phyloP scores from a whole-genome alignment of 192 early-diverging fungal species.

The Coemansia sp. region DNA sequence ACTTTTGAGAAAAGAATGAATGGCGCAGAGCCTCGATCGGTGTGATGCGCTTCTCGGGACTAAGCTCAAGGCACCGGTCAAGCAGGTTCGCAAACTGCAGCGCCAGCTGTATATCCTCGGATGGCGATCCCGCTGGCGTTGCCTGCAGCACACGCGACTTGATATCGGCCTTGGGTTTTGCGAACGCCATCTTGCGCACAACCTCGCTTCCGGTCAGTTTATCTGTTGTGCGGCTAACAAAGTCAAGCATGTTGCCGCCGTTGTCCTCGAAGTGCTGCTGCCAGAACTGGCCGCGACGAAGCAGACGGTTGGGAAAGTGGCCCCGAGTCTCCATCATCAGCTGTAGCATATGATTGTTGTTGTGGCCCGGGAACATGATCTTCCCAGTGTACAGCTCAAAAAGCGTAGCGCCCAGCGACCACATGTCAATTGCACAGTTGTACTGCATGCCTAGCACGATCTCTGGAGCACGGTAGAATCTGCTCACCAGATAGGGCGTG shows the following conservation, averaged over 20 bases:
- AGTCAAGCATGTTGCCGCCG: constrained; percentile 44
- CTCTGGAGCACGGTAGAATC: constrained; percentile 97
- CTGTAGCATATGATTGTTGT: constrained; percentile 96
- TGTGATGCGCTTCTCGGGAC: constrained; percentile 87
- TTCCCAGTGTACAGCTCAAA: constrained; percentile 96
- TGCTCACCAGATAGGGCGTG: constrained; percentile 92
- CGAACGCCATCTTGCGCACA: constrained; percentile 63
- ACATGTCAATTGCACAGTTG: constrained; percentile 88
- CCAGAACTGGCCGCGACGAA: constrained; percentile 81
- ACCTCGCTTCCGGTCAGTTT: constrained; percentile 70
- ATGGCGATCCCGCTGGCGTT: constrained; percentile 42
- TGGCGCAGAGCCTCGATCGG: constrained; percentile 85
- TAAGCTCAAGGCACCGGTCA: constrained; percentile 79
- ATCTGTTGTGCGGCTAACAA: constrained; percentile 45
- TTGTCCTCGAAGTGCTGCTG: constrained; percentile 87
- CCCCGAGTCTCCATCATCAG: constrained; percentile 95
- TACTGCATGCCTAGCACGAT: constrained; percentile 91
- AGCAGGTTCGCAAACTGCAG: constrained; percentile 79
- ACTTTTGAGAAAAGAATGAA: constrained; percentile 67
- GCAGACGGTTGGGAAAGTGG: constrained; percentile 78
- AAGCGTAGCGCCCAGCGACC: constrained; percentile 92
- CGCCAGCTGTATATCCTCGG: constrained; percentile 53
- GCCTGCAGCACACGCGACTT: constrained; percentile 65
- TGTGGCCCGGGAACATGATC: constrained; percentile 90
- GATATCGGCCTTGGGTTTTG: constrained; percentile 72